These are phyloP conservation scores for Pythium grandisporangium DNA, from an alignment of 352 stramenopile species.

Conservation along the genomic window DNA sequence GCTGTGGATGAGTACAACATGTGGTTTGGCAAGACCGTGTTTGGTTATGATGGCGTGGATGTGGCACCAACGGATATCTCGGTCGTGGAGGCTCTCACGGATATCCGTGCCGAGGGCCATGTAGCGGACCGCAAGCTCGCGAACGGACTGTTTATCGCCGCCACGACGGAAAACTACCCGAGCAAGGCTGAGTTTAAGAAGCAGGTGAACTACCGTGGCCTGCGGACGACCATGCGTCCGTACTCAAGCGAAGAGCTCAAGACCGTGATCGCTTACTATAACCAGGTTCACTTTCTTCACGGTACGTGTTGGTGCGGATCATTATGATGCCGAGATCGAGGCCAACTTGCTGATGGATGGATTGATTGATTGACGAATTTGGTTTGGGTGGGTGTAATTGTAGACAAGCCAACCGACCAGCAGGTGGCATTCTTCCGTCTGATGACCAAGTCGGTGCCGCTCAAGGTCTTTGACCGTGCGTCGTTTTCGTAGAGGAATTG, in stretches of 20 bases:
- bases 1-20: conserved; percentile 86
- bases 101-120: conserved; percentile 57
- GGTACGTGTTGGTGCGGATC: conserved; percentile 27
- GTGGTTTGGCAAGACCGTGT: conserved; percentile 81
- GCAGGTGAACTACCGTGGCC: conserved; percentile 70
- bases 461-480: conserved; percentile 74
- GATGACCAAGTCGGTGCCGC: conserved; percentile 78
- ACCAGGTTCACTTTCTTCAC: conserved; percentile 67
- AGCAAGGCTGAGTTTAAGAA: conserved; percentile 70
- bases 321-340: no score
- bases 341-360: conserved; percentile 1
- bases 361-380: background rate
- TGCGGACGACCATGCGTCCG: conserved; percentile 67
- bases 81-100: conserved; percentile 66
- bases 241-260: conserved; percentile 74
- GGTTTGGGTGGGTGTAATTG: no score
- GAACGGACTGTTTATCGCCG: conserved; percentile 78
- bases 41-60: conserved; percentile 77
- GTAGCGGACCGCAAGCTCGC: conserved; percentile 45
- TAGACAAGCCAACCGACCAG: conserved; percentile 63
- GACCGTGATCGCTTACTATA: conserved; percentile 78
- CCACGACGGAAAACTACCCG: conserved; percentile 80
- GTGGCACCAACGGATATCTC: conserved; percentile 71
- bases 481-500: conserved; percentile 68
- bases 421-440: conserved; percentile 77